phyloP scores from a whole-genome alignment of 768 basidiomycete genomes.

The Phaeolepiota aurea region DNA sequence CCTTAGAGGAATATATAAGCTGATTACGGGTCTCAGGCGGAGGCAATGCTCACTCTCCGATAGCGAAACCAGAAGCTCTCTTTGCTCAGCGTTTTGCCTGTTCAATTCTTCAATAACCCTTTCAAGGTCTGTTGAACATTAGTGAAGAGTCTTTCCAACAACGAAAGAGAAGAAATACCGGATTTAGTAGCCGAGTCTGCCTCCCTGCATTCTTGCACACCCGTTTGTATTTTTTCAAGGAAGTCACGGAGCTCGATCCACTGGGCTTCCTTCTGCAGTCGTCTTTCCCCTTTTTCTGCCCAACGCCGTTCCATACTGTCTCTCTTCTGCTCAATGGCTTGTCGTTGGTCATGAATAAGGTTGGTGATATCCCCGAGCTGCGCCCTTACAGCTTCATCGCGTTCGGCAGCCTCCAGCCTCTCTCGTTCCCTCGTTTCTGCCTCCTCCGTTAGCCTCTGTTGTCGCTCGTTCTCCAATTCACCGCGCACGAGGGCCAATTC shows the following conservation, averaged over 20 bases:
- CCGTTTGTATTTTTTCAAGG: constrained; percentile 48
- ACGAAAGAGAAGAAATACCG: too few species aligned
- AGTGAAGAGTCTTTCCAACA: too few species aligned
- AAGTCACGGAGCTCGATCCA: constrained; percentile 53
- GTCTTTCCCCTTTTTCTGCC: constrained; percentile 50
- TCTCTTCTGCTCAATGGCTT: constrained; percentile 51
- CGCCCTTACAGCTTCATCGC: constrained; percentile 47
- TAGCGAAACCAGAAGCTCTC: constrained; percentile 43
- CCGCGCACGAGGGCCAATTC: constrained; percentile 48
- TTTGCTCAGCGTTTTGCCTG: constrained; percentile 51
- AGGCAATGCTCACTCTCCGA: constrained; percentile 42
- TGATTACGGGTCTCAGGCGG: constrained; percentile 4
- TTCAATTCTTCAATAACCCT: constrained; percentile 50
- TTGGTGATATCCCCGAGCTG: constrained; percentile 70
- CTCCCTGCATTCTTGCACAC: constrained; percentile 45
- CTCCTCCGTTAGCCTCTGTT: constrained; percentile 48
- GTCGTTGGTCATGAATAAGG: constrained; percentile 59
- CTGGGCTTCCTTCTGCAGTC: constrained; percentile 50
- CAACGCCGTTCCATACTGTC: constrained; percentile 53
- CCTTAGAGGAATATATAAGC: constrained; percentile 30
- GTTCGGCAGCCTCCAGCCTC: constrained; percentile 45
- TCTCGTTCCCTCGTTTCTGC: constrained; percentile 57
- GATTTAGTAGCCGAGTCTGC: too few species aligned
- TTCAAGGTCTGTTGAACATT: constrained; percentile 41
- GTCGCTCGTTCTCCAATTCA: constrained; percentile 59